Evolutionary conservation across 441 rosid genomes (phyloP).

Genomic region (Gossypium laxum): DNA sequence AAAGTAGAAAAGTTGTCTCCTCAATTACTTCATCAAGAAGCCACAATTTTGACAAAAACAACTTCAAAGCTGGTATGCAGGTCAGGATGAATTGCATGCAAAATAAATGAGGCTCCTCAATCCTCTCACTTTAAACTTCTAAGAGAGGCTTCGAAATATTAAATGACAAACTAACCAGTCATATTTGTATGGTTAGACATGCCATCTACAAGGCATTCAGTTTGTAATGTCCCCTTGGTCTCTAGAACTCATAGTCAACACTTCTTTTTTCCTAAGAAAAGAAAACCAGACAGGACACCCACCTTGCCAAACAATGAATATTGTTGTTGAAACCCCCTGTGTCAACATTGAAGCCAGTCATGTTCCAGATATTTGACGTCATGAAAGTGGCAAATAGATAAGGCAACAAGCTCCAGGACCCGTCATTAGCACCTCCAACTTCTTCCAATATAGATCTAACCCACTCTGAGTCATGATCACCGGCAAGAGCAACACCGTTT

Average conservation of each 20-base stretch:
- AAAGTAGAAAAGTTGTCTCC: background rate
- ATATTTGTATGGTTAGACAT: background rate
- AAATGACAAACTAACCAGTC: background rate
- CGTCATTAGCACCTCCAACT: constrained; percentile 87
- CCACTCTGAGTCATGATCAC: constrained; percentile 92
- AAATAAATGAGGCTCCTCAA: background rate
- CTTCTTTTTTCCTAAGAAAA: background rate
- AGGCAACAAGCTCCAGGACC: constrained; percentile 90
- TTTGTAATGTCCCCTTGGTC: background rate
- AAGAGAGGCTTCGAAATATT: background rate
- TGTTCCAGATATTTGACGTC: constrained; percentile 81
- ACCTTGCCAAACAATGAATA: constrained; percentile 92
- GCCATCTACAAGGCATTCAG: background rate
- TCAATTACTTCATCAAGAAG: constrained; percentile 1
- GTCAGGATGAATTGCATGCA: background rate
- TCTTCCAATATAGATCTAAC: constrained; percentile 81
- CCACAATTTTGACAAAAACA: background rate
- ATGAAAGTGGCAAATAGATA: constrained; percentile 81
- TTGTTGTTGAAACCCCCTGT: constrained; percentile 96
- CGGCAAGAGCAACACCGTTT: constrained; percentile 40
- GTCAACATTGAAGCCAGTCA: constrained; percentile 79
- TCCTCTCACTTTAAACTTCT: background rate
- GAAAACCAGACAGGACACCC: constrained; percentile 7
- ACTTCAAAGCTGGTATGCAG: background rate
- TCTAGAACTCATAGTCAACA: background rate